Percentiles rank a stretch among this genome's conserved stretches.
These are phyloP conservation scores for Astrothelium macrocarpum DNA, from an alignment of 495 filamentous ascomycete genomes.

Conservation along the genomic window DNA sequence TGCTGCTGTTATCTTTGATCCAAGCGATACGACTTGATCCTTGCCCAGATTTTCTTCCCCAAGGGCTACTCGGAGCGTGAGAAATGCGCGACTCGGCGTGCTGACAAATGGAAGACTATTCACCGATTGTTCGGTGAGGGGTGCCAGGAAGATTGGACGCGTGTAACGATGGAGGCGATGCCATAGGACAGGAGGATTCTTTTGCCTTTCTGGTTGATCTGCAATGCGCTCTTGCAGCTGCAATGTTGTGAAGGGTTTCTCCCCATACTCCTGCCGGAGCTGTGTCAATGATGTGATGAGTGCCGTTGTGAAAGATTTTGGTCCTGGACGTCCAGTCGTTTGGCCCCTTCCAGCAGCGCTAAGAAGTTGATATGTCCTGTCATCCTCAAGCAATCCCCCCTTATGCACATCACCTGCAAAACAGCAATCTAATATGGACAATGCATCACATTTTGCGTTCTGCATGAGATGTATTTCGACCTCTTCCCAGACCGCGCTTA, in stretches of 20 bases:
- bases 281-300: slow-evolving; percentile 3
- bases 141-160: neutral
- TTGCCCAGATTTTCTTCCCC: neutral
- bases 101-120: neutral
- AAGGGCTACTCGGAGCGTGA: slow-evolving; percentile 3
- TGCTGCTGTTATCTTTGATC: neutral
- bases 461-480: slow-evolving; percentile 5
- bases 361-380: slow-evolving; percentile 9
- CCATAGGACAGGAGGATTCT: neutral
- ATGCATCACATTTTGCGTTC: slow-evolving; percentile 2
- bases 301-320: slow-evolving; percentile 4
- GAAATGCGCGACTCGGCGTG: neutral
- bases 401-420: slow-evolving; percentile 10
- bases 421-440: slow-evolving; percentile 8
- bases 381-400: neutral
- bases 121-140: neutral
- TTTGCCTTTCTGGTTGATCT: neutral
- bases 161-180: neutral
- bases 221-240: neutral
- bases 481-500: neutral
- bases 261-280: neutral
- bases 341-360: neutral
- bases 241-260: neutral
- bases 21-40: neutral
- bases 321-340: neutral